Conservation (phyloP, 805 yeast genomes). For the Lipomyces spencermartinsiae region DNA sequence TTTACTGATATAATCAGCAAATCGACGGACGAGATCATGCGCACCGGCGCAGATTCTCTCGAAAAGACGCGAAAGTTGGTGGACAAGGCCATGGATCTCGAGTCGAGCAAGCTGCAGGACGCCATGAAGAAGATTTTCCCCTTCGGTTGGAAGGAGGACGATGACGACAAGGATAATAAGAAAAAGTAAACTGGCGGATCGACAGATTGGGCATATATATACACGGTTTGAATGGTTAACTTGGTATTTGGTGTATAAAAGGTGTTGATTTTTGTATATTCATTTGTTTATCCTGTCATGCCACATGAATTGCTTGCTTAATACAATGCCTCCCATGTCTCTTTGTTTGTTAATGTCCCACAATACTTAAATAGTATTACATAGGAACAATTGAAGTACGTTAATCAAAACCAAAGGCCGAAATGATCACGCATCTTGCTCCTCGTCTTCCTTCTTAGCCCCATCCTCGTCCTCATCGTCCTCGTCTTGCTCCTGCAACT, state of each 20-base stretch:
- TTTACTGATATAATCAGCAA: neutral
- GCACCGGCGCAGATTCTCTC: neutral
- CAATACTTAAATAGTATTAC: neutral
- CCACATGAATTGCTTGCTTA: neutral
- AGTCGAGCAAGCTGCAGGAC: neutral
- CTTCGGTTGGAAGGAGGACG: neutral
- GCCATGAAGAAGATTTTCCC: neutral
- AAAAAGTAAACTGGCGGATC: neutral
- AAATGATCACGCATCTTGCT: neutral
- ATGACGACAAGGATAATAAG: neutral
- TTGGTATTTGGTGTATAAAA: neutral
- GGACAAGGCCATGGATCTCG: constrained; percentile 4
- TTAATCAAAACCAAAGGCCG: neutral
- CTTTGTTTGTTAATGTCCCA: neutral
- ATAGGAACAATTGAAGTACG: neutral
- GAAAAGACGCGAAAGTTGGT: neutral
- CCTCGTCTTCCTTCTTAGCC: constrained; percentile 10
- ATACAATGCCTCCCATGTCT: neutral
- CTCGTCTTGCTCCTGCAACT: constrained; percentile 41
- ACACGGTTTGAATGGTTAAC: neutral
- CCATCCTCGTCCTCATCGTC: constrained; percentile 30
- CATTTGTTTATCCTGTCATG: neutral
- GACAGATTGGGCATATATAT: neutral
- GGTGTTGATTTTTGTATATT: neutral
- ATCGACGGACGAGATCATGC: neutral